These are phyloP conservation scores for Crotalaria pallida DNA, from an alignment of 306 rosid species.

Conservation along the genomic window DNA sequence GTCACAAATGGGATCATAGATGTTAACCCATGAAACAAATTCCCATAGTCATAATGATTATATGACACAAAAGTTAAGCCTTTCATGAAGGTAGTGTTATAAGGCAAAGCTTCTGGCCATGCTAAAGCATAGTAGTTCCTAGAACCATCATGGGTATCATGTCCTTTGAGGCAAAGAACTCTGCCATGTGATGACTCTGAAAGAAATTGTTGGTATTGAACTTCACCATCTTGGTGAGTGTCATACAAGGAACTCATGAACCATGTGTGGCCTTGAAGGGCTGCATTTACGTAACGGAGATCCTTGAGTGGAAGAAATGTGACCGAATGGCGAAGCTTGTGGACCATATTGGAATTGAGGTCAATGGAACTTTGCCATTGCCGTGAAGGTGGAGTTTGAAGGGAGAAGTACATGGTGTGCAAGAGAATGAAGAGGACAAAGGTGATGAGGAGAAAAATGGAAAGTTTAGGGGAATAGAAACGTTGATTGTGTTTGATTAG, in stretches of 20 bases:
- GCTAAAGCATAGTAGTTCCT: slow-evolving; percentile 63
- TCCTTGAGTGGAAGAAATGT: slow-evolving; percentile 71
- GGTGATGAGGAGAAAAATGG: slow-evolving; percentile 33
- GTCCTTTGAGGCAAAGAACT: slow-evolving; percentile 56
- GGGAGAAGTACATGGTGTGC: slow-evolving; percentile 20
- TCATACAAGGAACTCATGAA: slow-evolving; percentile 74
- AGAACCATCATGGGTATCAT: slow-evolving; percentile 53
- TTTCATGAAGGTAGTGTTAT: slow-evolving; percentile 41
- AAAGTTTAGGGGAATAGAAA: slow-evolving; percentile 28
- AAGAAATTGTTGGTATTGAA: slow-evolving; percentile 66
- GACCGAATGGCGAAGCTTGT: slow-evolving; percentile 42
- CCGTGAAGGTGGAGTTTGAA: slow-evolving; percentile 13
- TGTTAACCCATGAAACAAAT: slow-evolving; percentile 62
- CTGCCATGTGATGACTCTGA: slow-evolving; percentile 34
- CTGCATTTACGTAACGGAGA: slow-evolving; percentile 32
- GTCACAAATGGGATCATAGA: slow-evolving; percentile 62
- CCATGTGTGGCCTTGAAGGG: slow-evolving; percentile 65
- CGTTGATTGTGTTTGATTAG: slow-evolving; percentile 6
- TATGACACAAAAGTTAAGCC: slow-evolving; percentile 64
- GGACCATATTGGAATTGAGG: background rate
- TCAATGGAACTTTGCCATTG: slow-evolving; percentile 26
- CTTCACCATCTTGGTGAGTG: slow-evolving; percentile 43
- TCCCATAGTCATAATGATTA: slow-evolving; percentile 55
- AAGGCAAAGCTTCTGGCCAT: slow-evolving; percentile 51
- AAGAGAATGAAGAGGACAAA: background rate